phyloP scores from a whole-genome alignment of 805 yeast species.

The Myxozyma nipponensis region DNA sequence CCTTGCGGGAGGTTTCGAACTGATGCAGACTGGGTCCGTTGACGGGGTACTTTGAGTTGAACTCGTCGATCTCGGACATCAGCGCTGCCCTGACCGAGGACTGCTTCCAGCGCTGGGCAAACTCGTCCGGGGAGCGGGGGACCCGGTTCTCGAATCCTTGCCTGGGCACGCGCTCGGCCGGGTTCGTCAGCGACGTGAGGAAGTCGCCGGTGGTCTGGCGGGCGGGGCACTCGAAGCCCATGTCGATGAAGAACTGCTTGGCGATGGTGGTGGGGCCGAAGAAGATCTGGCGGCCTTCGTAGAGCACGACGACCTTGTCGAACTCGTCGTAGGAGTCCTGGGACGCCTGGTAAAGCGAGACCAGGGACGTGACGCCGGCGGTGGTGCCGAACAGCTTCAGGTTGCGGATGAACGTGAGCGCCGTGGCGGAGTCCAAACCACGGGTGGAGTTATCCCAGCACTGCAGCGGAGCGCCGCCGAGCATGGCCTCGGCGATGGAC shows the following conservation, averaged over 20 bases:
- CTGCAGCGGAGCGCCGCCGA: conserved; percentile 47
- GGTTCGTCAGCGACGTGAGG: conserved; percentile 41
- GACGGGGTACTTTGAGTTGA: conserved; percentile 21
- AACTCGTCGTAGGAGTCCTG: conserved; percentile 53
- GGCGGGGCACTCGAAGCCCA: conserved; percentile 56
- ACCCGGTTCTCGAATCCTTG: conserved; percentile 47
- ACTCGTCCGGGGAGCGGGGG: conserved; percentile 46
- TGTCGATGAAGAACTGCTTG: conserved; percentile 46
- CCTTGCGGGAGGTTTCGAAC: conserved; percentile 36
- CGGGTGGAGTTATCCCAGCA: conserved; percentile 70
- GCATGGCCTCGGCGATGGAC: conserved; percentile 50
- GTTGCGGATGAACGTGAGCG: conserved; percentile 58
- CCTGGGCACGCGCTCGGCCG: conserved; percentile 46
- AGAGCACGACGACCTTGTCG: conserved; percentile 51
- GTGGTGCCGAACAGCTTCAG: conserved; percentile 54
- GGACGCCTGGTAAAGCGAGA: conserved; percentile 61
- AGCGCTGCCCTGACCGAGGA: conserved; percentile 44
- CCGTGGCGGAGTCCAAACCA: conserved; percentile 70
- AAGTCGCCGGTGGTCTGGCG: conserved; percentile 51
- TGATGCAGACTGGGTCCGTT: conserved; percentile 30
- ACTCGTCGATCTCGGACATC: conserved; percentile 44
- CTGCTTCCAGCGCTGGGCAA: conserved; percentile 46
- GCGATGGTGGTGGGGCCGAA: conserved; percentile 49
- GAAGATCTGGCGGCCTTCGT: conserved; percentile 55
- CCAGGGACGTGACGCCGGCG: conserved; percentile 50